These are phyloP conservation scores for Penicillium paneum DNA, from an alignment of 2,329 filamentous ascomycete species.

Conservation along the genomic window DNA sequence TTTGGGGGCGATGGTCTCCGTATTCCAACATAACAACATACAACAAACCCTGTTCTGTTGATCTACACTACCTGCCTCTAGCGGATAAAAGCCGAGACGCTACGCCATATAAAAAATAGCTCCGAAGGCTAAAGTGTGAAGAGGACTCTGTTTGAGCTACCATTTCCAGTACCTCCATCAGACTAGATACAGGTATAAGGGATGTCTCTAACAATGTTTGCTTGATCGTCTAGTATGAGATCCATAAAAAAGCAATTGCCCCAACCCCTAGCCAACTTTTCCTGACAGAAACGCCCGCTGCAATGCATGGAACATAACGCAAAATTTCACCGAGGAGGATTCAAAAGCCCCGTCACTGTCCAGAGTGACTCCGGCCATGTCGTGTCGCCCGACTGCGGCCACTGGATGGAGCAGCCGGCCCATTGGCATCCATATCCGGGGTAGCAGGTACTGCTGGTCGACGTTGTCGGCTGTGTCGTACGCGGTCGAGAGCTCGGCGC, in stretches of 20 bases:
- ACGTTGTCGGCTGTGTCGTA: constrained; percentile 27
- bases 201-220: neutral
- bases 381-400: constrained; percentile 20
- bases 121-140: neutral
- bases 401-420: constrained; percentile 20
- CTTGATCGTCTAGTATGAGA: neutral
- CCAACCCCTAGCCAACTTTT: neutral
- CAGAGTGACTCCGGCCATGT: constrained; percentile 20
- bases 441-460: constrained; percentile 13
- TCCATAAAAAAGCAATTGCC: neutral
- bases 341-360: constrained; percentile 11
- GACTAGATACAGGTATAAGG: neutral
- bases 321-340: neutral
- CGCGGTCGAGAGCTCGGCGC: constrained; percentile 37
- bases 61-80: neutral
- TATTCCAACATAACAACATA: too few species aligned
- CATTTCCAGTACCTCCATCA: neutral
- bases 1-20: neutral
- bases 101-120: neutral
- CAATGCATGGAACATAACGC: constrained; percentile 13
- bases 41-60: too few species aligned
- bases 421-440: constrained; percentile 21
- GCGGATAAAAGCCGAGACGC: neutral
- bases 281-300: constrained; percentile 9
- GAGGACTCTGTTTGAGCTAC: neutral